Evolutionary conservation across 2,329 filamentous ascomycete species (phyloP), one percentile per base, ranked within the genome.

Genomic region (Chaetomiaceae sp.): DNA sequence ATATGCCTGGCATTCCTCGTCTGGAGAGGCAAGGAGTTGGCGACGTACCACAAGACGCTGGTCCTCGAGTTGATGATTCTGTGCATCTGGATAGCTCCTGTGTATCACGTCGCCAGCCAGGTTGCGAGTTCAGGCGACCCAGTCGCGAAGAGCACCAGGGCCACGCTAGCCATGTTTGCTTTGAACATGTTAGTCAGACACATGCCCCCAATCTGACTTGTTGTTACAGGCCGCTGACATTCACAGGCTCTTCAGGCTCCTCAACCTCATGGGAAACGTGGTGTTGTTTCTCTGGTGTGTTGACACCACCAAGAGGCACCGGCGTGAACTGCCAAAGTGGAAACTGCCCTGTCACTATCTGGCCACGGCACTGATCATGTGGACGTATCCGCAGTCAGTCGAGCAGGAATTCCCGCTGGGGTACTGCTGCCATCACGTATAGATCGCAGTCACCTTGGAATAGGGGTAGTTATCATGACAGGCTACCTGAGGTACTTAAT

Each of bases 1-100:
- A 61, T 69, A 51, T 68, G 64, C 20, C 64, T 74, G 47, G 58
- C 60, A 14, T 57, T 75, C 12, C 62, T 69, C 6, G 49, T 69
- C 20, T 59, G 69, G 17, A 59, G 74, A 23, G 68, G 69, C 3
- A 65, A 66, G 19, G 58, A 61, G 20, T 37, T 69, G 19, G 66
- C 72, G 31, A 75, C 72, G 0, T 76, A 75, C 47, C 67, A 71
- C 51, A 68, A 66, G 56, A 68, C 70, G 0, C 53, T 72, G 12
- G 34, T 70, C 1, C 49, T 75, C 0, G 74, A 77, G 57, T 51
- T 69, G 14, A 47, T 54, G n/a, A 70, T 71, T 19, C 51, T 71
- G 36, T 63, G 59, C 2, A 59, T 71, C 4, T 72, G 68, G 66
- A 57, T 68, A 12, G 60, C 63, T 22, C 63, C 63, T 2, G 57